Percentiles rank a stretch among this genome's conserved stretches.
Conservation (phyloP, 352 stramenopile genomes). For the Phytophthora citricola region DNA sequence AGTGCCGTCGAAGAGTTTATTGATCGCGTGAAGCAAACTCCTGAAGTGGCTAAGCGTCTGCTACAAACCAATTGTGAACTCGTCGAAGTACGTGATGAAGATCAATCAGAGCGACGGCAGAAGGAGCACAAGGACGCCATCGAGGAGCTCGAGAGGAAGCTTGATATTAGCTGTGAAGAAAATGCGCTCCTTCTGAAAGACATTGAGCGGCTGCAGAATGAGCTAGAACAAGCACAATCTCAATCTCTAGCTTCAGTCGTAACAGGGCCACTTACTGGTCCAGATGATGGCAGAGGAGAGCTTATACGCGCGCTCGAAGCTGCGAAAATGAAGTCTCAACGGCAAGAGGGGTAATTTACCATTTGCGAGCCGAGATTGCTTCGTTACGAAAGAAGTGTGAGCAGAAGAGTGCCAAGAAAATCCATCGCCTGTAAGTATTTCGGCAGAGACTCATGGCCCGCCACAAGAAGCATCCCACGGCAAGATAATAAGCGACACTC, state of each 20-base stretch:
- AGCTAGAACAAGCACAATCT: constrained; percentile 34
- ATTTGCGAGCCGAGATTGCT: constrained; percentile 35
- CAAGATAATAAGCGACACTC: constrained; percentile 1
- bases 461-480: not conserved
- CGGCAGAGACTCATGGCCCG: not conserved
- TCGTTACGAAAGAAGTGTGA: constrained; percentile 33
- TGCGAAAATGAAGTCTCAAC: constrained; percentile 32
- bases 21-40: constrained; percentile 62
- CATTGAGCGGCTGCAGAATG: constrained; percentile 40
- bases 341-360: constrained; percentile 36
- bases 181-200: constrained; percentile 42
- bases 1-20: constrained; percentile 72
- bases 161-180: constrained; percentile 36
- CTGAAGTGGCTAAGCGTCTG: constrained; percentile 57
- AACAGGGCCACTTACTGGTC: constrained; percentile 3
- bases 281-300: constrained; percentile 25
- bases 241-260: constrained; percentile 5
- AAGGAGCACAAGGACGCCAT: constrained; percentile 18
- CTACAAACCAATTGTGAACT: constrained; percentile 19
- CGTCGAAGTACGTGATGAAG: constrained; percentile 3
- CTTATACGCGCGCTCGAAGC: constrained; percentile 27
- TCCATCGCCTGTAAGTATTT: not conserved
- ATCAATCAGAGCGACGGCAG: constrained; percentile 1
- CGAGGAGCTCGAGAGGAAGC: constrained; percentile 27
- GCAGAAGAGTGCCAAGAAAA: constrained; percentile 22